These are phyloP conservation scores for Fusarium torreyae DNA, from an alignment of 2,329 filamentous ascomycete species.

Conservation along the genomic window DNA sequence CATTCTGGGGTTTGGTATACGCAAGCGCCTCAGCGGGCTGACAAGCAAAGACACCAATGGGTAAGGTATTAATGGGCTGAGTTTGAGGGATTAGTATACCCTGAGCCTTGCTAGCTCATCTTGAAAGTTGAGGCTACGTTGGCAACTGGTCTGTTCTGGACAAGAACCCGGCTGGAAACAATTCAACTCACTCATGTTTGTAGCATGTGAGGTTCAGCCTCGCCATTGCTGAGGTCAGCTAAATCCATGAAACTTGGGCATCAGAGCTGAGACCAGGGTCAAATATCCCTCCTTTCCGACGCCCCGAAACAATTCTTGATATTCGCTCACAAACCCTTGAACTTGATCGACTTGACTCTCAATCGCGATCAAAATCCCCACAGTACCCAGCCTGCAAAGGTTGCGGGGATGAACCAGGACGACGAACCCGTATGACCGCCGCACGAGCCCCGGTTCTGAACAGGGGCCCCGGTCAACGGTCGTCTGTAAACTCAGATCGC, in stretches of 20 bases:
- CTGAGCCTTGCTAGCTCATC: conserved; percentile 31
- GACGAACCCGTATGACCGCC: conserved; percentile 45
- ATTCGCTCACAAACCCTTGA: conserved; percentile 11
- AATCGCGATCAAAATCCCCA: conserved; percentile 35
- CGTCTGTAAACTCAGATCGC: conserved; percentile 40
- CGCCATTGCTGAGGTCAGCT: not conserved
- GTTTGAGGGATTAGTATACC: conserved; percentile 34
- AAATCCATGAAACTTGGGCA: not conserved
- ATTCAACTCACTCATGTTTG: conserved; percentile 14
- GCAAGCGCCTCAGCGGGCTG: conserved; percentile 24
- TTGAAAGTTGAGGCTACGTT: conserved; percentile 13
- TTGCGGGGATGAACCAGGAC: conserved; percentile 47
- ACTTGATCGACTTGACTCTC: conserved; percentile 27
- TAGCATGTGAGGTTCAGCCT: not conserved
- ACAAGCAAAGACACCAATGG: conserved; percentile 18
- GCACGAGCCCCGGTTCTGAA: conserved; percentile 44
- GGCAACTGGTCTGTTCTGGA: conserved; percentile 16
- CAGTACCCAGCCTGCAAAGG: conserved; percentile 22
- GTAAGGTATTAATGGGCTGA: conserved; percentile 31
- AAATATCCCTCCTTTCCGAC: not conserved
- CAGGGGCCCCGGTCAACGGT: conserved; percentile 41
- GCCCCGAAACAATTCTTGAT: not conserved
- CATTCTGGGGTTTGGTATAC: conserved; percentile 27
- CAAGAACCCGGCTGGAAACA: conserved; percentile 6
- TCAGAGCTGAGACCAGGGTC: not conserved